Conservation (phyloP, 2,329 filamentous ascomycete species). For the Lithohypha guttulata region DNA sequence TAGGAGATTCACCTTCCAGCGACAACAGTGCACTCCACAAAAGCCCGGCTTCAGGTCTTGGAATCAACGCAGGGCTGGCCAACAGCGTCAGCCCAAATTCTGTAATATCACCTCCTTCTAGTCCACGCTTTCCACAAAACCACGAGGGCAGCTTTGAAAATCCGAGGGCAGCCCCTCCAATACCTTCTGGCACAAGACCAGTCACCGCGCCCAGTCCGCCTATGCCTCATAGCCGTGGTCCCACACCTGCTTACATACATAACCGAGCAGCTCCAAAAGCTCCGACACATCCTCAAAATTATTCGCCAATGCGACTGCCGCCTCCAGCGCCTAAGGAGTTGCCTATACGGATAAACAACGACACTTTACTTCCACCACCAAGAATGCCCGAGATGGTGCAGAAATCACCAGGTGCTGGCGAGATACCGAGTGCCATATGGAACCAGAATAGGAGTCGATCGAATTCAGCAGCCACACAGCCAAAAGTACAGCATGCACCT, state of each 20-base stretch:
- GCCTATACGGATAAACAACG: slow-evolving; percentile 11
- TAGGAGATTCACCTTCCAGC: slow-evolving; percentile 27
- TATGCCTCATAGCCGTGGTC: slow-evolving; percentile 24
- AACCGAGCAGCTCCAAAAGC: slow-evolving; percentile 78
- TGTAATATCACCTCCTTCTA: slow-evolving; percentile 66
- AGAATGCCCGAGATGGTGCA: slow-evolving; percentile 10
- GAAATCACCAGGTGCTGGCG: slow-evolving; percentile 1
- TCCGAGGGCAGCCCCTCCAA: slow-evolving; percentile 80
- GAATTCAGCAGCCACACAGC: slow-evolving; percentile 40
- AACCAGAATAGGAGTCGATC: slow-evolving; percentile 51
- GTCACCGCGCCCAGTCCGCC: slow-evolving; percentile 36
- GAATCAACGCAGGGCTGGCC: slow-evolving; percentile 13
- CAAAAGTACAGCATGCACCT: too few relatives aligned
- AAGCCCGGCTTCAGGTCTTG: slow-evolving; percentile 17
- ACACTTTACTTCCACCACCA: background rate
- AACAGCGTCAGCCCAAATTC: slow-evolving; percentile 41
- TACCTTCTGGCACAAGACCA: slow-evolving; percentile 47
- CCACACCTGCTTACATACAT: slow-evolving; percentile 51
- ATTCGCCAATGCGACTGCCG: slow-evolving; percentile 32
- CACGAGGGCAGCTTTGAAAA: slow-evolving; percentile 95
- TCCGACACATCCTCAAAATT: slow-evolving; percentile 40
- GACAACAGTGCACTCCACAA: slow-evolving; percentile 14
- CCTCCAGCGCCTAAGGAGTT: slow-evolving; percentile 23
- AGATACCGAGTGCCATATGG: slow-evolving; percentile 4
- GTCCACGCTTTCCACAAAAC: slow-evolving; percentile 79